A percentile compares a stretch with the other conserved stretches of the same genome.
Conservation (phyloP, 306 rosid species). For the Alnus glutinosa region DNA sequence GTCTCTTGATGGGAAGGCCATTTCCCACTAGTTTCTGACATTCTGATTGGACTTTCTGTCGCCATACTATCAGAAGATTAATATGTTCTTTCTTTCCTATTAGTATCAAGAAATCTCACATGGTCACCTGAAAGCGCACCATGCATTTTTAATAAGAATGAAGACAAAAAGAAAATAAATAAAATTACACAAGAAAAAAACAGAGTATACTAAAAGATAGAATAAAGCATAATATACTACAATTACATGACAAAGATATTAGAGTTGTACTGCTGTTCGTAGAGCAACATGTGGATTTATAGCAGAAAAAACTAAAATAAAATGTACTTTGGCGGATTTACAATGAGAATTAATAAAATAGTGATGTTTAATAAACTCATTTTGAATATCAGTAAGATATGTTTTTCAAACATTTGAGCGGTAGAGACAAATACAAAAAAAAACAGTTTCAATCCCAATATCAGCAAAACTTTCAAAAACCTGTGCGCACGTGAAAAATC, state of each 20-base stretch:
- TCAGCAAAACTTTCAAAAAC: background rate
- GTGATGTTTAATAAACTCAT: background rate
- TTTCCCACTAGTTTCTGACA: slow-evolving; percentile 67
- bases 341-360: background rate
- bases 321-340: background rate
- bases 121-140: slow-evolving; percentile 28
- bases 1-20: slow-evolving; percentile 64
- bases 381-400: background rate
- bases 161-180: background rate
- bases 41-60: slow-evolving; percentile 73
- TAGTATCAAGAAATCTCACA: slow-evolving; percentile 27
- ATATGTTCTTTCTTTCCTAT: slow-evolving; percentile 21
- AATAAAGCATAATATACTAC: background rate
- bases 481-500: background rate
- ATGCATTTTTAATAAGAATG: slow-evolving; percentile 17
- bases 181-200: background rate
- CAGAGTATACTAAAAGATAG: slow-evolving; percentile 4
- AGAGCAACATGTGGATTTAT: background rate
- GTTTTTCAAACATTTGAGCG: background rate
- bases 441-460: background rate
- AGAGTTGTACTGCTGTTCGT: background rate
- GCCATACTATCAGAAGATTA: slow-evolving; percentile 47
- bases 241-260: background rate
- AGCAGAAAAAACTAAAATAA: background rate
- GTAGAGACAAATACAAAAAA: background rate